These are phyloP conservation scores for Penstemon barbatus DNA, from an alignment of 257 asterid genomes.

Conservation along the genomic window DNA sequence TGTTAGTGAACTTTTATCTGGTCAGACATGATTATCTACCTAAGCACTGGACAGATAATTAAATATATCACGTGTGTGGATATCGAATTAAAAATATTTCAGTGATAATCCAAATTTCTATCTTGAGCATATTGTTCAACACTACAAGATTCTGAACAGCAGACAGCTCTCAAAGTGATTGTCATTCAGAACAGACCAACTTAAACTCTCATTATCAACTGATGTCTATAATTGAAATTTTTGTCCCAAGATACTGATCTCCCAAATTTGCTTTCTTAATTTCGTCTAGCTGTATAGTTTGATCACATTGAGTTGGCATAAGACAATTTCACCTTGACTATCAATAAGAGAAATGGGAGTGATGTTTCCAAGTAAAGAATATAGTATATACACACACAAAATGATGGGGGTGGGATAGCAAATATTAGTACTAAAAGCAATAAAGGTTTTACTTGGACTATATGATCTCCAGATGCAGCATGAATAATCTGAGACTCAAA, in stretches of 20 bases:
- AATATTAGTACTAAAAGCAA: constrained; percentile 25
- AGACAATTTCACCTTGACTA: constrained; percentile 32
- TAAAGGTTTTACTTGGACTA: constrained; percentile 51
- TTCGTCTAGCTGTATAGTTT: constrained; percentile 30
- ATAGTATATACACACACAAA: neutral
- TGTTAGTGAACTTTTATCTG: constrained; percentile 10
- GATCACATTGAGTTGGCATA: constrained; percentile 36
- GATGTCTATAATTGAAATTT: constrained; percentile 24
- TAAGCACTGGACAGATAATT: neutral
- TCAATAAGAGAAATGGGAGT: constrained; percentile 20
- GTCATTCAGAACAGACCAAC: neutral
- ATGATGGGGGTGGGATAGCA: constrained; percentile 7
- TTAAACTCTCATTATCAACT: constrained; percentile 26
- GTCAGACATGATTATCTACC: constrained; percentile 14
- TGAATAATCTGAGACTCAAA: constrained; percentile 51
- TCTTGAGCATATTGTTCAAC: constrained; percentile 16
- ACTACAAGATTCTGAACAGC: neutral
- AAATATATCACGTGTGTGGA: no score
- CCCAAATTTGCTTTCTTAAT: constrained; percentile 32
- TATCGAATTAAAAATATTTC: neutral
- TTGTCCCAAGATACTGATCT: constrained; percentile 30
- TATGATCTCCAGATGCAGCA: constrained; percentile 53
- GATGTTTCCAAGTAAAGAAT: constrained; percentile 8
- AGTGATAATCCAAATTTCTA: constrained; percentile 16
- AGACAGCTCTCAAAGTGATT: constrained; percentile 21